These are phyloP conservation scores for Diaporthe ampelina DNA, from an alignment of 2,329 filamentous ascomycete species.

Conservation along the genomic window DNA sequence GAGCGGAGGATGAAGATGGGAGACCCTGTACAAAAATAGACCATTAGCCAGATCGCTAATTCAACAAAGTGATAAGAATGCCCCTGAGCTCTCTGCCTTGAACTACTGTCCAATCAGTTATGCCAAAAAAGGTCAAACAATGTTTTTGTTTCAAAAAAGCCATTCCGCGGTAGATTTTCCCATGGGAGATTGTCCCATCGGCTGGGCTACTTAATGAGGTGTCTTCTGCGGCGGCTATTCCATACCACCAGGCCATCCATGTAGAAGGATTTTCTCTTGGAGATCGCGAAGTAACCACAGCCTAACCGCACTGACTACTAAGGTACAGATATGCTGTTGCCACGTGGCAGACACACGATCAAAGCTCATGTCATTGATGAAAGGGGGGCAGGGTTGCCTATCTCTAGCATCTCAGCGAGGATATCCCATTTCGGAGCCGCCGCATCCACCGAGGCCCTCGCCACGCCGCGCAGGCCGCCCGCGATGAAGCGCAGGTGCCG, in stretches of 20 bases:
- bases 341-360: not conserved
- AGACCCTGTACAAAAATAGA: not conserved
- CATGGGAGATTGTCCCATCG: not conserved
- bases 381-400: conserved; percentile 49
- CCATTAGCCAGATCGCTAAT: not conserved
- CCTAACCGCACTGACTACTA: not conserved
- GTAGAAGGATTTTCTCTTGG: not conserved
- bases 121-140: not conserved
- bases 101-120: not conserved
- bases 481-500: conserved; percentile 77
- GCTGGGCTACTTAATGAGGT: too few relatives aligned
- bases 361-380: not conserved
- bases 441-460: conserved; percentile 77
- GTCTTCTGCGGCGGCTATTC: too few relatives aligned
- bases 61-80: not conserved
- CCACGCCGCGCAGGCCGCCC: conserved; percentile 80
- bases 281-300: not conserved
- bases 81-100: not conserved
- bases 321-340: not conserved
- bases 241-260: not conserved
- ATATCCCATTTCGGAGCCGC: conserved; percentile 79
- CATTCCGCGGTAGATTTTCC: not conserved
- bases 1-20: not conserved
- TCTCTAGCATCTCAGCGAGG: conserved; percentile 83
- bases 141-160: not conserved